Evolutionary conservation across 2,329 filamentous ascomycete genomes (phyloP), one percentile per base, ranked within the genome.

Genomic region (Sporothrix globosa): DNA sequence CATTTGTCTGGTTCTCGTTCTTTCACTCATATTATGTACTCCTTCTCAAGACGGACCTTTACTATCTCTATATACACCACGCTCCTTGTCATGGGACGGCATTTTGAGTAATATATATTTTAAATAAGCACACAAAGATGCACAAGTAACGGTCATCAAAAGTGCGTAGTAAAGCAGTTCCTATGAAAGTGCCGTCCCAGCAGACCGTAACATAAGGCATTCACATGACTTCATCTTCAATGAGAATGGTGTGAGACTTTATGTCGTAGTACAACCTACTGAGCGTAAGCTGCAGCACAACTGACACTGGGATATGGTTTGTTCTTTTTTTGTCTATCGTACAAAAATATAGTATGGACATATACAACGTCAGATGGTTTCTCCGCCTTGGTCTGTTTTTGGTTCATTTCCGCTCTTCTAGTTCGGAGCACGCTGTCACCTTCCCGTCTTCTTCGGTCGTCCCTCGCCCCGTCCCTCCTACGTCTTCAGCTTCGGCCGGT

Each of bases 41-140:
- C 65, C 50, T 21, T 67, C 50, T 67, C 65, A 65, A 44, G 61
- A 65, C 44, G 61, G 61, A 21, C 24, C 67, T 61, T 69, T 65
- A 7, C 21, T 56, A 52, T 71, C 50, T 19, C 44, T 71, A 71
- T 71, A 73, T 70, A 65, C 71, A 73, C 70, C 67, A 72, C 73
- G 69, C 72, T 74, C 73, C 73, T 73, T 74, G 11, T 1, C 27
- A 70, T 56, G 60, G 73, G 71, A 70, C 71, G 73, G 73, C 63
- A 58, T 30, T 74, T 34, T 74, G 69, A 54, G 61, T 69, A 68
- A 50, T 69, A 61, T 13, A 39, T 68, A 70, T 56, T 58, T 19
- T 27, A 58, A 58, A 56, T 11, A 61, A 19, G 41, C 34, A 2
- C 34, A 24, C 46, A 13, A 5, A 39, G 24, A 27, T 50, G 46